Conservation (phyloP, 106 monocot species). For the Triglochin maritima region DNA sequence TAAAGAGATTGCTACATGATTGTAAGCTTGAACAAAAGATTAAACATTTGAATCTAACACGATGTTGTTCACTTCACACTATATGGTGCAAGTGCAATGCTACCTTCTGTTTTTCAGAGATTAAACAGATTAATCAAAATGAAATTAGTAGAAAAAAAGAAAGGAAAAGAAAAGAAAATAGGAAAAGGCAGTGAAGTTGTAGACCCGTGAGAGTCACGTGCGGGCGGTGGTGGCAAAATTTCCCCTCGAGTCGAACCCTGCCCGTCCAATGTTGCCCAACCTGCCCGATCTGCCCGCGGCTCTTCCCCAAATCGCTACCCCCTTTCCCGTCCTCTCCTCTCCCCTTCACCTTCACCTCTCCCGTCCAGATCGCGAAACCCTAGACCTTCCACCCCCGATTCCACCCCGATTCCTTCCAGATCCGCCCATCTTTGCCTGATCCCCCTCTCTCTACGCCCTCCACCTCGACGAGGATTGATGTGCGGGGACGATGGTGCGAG, state of each 20-base stretch:
- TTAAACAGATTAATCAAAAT: no score
- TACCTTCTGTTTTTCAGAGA: no score
- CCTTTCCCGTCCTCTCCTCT: neutral
- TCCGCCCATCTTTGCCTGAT: neutral
- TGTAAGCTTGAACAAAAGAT: no score
- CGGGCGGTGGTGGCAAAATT: neutral
- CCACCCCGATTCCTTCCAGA: constrained; percentile 1
- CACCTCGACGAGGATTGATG: constrained; percentile 1
- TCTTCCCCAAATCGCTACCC: neutral
- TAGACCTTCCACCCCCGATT: neutral
- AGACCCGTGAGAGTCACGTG: neutral
- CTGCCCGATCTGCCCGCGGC: neutral
- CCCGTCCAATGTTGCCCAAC: neutral
- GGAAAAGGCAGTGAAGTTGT: neutral
- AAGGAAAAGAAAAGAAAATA: neutral
- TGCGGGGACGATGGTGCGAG: constrained; percentile 41
- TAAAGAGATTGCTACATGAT: no score
- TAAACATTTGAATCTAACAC: no score
- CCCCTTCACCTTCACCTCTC: constrained; percentile 1
- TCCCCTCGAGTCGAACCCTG: neutral
- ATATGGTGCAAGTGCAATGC: no score
- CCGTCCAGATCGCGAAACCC: constrained; percentile 12
- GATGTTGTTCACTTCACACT: no score
- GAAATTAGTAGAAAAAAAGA: no score
- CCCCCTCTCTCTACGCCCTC: neutral